Evolutionary conservation across 768 basidiomycete genomes (phyloP).

Genomic region (Tulasnella calospora): DNA sequence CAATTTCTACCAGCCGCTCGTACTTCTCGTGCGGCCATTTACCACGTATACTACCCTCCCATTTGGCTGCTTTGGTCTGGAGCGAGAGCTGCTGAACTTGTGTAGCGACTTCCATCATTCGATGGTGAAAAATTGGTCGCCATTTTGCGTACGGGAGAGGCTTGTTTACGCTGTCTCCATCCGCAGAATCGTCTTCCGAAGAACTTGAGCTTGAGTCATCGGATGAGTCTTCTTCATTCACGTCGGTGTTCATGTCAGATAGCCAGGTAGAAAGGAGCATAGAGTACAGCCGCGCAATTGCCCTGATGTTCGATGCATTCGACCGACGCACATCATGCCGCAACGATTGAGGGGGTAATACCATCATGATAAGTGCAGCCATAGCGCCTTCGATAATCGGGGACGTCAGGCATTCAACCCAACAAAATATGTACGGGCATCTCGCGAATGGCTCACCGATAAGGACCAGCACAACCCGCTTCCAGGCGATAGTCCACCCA

Average conservation of each 20-base stretch:
- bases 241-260: constrained; percentile 20
- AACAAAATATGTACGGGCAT: constrained; percentile 7
- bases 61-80: constrained; percentile 41
- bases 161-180: neutral
- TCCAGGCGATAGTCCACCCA: constrained; percentile 52
- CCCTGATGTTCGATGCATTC: constrained; percentile 42
- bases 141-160: constrained; percentile 33
- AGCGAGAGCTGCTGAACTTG: constrained; percentile 38
- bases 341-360: constrained; percentile 50
- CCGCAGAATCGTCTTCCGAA: constrained; percentile 25
- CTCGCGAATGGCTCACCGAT: constrained; percentile 39
- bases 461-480: constrained; percentile 47
- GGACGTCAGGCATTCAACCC: neutral
- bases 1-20: constrained; percentile 39
- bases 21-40: constrained; percentile 52
- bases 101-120: constrained; percentile 36
- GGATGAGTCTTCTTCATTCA: constrained; percentile 28
- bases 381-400: constrained; percentile 39
- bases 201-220: constrained; percentile 27
- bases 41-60: constrained; percentile 51
- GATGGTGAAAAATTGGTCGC: constrained; percentile 10
- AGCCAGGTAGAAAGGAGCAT: constrained; percentile 46
- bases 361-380: constrained; percentile 52
- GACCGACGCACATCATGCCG: constrained; percentile 46
- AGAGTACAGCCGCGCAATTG: constrained; percentile 44